Conservation (phyloP, 1,284 basidiomycete species). For the Ceratobasidium sp. region DNA sequence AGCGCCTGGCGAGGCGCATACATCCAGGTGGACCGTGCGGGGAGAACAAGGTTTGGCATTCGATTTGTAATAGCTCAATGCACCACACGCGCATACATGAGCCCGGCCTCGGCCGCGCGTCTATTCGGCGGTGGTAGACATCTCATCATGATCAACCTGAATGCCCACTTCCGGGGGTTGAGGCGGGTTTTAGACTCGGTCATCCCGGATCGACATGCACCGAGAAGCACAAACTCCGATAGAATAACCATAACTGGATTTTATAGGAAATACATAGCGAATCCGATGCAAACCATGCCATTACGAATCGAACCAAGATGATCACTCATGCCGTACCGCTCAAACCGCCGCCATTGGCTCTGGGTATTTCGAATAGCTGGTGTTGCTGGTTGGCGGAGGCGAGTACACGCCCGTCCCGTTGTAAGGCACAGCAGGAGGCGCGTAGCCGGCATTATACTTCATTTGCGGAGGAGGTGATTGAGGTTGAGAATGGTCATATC, state of each 20-base stretch:
- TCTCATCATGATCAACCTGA: not conserved
- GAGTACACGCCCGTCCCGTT: not conserved
- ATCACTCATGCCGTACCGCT: not conserved
- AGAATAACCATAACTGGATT: not conserved
- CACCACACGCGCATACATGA: not conserved
- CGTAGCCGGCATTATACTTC: not conserved
- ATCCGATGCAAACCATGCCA: too few species aligned
- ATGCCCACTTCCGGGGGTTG: not conserved
- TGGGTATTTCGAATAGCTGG: constrained; percentile 21
- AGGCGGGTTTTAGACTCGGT: not conserved
- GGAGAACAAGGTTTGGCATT: not conserved
- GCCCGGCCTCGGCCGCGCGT: not conserved
- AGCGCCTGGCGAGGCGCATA: constrained; percentile 22
- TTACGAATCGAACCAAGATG: not conserved
- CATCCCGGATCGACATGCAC: constrained; percentile 6
- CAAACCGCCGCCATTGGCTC: constrained; percentile 21
- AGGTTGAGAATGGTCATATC: not conserved
- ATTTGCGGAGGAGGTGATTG: not conserved
- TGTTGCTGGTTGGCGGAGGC: not conserved
- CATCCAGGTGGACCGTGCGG: constrained; percentile 14
- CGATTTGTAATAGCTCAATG: not conserved
- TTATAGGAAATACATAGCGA: not conserved
- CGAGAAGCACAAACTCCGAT: not conserved
- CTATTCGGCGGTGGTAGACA: not conserved
- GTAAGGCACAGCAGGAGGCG: constrained; percentile 7